Evolutionary conservation across 2,329 filamentous ascomycete species (phyloP).

Genomic region (Hypoxylon sp.): DNA sequence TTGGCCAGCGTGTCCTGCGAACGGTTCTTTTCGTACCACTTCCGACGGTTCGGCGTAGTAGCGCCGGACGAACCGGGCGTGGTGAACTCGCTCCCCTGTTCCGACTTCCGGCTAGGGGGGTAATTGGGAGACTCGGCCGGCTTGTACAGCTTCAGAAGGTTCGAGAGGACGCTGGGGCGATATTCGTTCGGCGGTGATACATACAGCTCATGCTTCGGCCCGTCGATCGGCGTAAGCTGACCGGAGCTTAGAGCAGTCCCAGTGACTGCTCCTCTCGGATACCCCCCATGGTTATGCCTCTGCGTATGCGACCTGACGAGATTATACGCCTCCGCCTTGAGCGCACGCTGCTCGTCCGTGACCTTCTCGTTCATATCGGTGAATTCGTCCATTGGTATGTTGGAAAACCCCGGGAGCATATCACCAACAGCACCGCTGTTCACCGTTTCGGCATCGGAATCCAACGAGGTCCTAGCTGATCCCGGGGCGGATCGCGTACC

Average conservation of each 20-base stretch:
- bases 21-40: slow-evolving; percentile 63
- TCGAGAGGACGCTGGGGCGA: slow-evolving; percentile 59
- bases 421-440: slow-evolving; percentile 47
- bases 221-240: slow-evolving; percentile 49
- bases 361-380: slow-evolving; percentile 31
- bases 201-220: slow-evolving; percentile 56
- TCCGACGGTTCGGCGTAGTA: slow-evolving; percentile 57
- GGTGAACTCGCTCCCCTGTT: slow-evolving; percentile 44
- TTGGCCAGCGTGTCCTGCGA: slow-evolving; percentile 61
- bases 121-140: slow-evolving; percentile 50
- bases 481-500: slow-evolving; percentile 53
- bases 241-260: slow-evolving; percentile 39
- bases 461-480: slow-evolving; percentile 53
- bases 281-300: slow-evolving; percentile 39
- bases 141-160: slow-evolving; percentile 61
- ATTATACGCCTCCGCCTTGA: slow-evolving; percentile 55
- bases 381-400: slow-evolving; percentile 53
- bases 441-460: slow-evolving; percentile 52
- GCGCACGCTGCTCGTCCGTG: slow-evolving; percentile 44
- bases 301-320: slow-evolving; percentile 58
- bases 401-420: slow-evolving; percentile 41
- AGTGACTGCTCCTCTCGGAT: slow-evolving; percentile 21
- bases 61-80: slow-evolving; percentile 56
- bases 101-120: slow-evolving; percentile 46
- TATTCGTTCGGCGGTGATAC: slow-evolving; percentile 57